Base-by-base conservation (phyloP, 176 grass and related monocot genomes). In the Triticum turgidum region DNA sequence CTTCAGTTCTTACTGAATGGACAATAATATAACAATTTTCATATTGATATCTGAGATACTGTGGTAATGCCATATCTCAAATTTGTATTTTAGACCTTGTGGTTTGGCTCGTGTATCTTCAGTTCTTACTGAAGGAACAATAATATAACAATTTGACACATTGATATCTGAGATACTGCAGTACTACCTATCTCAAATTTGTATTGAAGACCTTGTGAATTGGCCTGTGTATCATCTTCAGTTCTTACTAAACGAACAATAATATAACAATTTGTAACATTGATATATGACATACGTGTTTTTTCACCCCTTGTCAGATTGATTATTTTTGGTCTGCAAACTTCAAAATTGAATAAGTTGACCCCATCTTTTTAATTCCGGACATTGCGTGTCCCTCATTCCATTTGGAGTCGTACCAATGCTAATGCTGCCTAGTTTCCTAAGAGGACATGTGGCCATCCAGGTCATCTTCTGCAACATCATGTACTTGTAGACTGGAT, bases 151-250 rank as follows among this genome's bases (percentile, higher is more conserved):
- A 52, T 17, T 52, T 52, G 14, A 52, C 49, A 52, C 14, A 52
- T 52, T 52, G 49, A 52, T 52, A 52, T 52, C 14, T 52, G 14
- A 52, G 49, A 17, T 52, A 52, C 49, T 17, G 49, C 1, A 15
- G 14, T 52, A 17, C 49, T 17, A 52, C 49, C 14, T 17, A 52
- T 17, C 49, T 52, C 14, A 52, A 52, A 17, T 52, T 35, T 81
- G 20, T 82, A 61, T 67, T 59, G 22, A 44, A 64, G n/a, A 61
- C 35, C 17, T 30, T 68, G 42, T 83, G 66, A 71, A 86, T 78
- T 81, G 61, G 76, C 30, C 25, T 62, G 33, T 83, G 87, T 86
- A 82, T 38, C 52, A 81, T 58, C n/a, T 89, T 66, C 20, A n/a
- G 11, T 83, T 92, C 7, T 59, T 25, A 21, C 52, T 32, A 5